Evolutionary conservation across 768 basidiomycete species (phyloP).

Genomic region (Termitomyces sp.): DNA sequence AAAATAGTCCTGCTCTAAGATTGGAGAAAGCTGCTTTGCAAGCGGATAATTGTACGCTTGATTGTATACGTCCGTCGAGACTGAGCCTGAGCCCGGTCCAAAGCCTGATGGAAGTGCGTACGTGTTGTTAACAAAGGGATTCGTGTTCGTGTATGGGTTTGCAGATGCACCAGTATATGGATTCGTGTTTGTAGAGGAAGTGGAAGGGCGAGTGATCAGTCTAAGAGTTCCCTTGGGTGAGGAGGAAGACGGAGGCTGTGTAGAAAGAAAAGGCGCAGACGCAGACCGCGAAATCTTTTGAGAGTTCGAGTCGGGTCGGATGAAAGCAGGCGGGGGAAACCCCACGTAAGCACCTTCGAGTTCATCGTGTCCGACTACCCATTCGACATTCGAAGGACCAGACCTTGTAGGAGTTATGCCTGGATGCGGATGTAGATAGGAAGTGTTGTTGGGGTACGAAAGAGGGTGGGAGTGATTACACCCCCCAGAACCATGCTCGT

Average conservation of each 20-base stretch:
- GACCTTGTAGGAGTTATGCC: conserved; percentile 21
- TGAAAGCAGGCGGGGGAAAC: conserved; percentile 17
- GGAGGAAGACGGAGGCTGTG: conserved; percentile 14
- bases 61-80: conserved; percentile 27
- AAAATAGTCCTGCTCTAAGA: conserved; percentile 59
- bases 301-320: conserved; percentile 11
- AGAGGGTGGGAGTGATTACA: background rate
- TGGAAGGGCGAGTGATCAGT: conserved; percentile 21
- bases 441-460: background rate
- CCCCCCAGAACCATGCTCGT: background rate
- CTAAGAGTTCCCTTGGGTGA: conserved; percentile 24
- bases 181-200: conserved; percentile 7
- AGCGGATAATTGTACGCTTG: conserved; percentile 30
- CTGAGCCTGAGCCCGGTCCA: background rate
- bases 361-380: conserved; percentile 20
- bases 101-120: background rate
- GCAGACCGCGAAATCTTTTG: conserved; percentile 16
- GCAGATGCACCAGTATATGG: background rate
- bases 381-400: conserved; percentile 33
- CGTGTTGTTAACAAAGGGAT: background rate
- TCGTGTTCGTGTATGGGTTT: background rate
- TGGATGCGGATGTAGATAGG: conserved; percentile 27
- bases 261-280: conserved; percentile 16
- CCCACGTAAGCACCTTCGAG: background rate
- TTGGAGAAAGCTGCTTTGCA: conserved; percentile 57